Evolutionary conservation across 371 early-diverging fungal genomes (phyloP).

Genomic region (Mucor lusitanicus): DNA sequence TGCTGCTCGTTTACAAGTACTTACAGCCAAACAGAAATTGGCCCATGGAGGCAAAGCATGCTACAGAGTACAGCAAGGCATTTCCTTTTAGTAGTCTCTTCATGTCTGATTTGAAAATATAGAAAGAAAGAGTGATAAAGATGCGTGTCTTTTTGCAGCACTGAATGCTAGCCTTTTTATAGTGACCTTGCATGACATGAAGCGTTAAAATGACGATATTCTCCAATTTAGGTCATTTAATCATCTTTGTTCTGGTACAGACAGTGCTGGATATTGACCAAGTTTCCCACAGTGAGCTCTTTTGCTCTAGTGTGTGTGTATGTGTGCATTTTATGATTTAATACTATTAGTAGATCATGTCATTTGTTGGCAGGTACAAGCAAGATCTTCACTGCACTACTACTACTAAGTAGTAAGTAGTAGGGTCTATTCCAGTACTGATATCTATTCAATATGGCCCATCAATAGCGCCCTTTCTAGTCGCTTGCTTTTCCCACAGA

Average conservation of each 20-base stretch:
- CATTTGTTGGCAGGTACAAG: neutral
- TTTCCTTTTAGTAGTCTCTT: conserved; percentile 21
- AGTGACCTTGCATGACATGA: neutral
- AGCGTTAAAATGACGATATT: neutral
- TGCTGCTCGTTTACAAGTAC: neutral
- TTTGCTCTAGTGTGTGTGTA: neutral
- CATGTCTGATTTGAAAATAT: neutral
- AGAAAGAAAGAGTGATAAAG: neutral
- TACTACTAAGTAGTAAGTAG: too few relatives aligned
- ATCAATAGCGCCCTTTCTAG: neutral
- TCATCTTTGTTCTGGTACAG: neutral
- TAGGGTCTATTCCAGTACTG: too few relatives aligned
- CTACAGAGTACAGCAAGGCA: conserved; percentile 28
- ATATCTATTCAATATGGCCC: neutral
- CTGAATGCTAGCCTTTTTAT: neutral
- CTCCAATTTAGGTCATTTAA: neutral
- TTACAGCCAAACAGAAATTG: conserved; percentile 50
- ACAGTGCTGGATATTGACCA: neutral
- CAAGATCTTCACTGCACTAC: too few relatives aligned
- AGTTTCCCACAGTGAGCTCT: neutral
- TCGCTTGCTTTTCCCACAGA: neutral
- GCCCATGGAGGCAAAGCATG: conserved; percentile 43
- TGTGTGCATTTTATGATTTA: neutral
- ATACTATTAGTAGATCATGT: neutral
- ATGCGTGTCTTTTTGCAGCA: neutral